Evolutionary conservation across 2,329 filamentous ascomycete species (phyloP).

Genomic region (Talaromyces amestolkiae): DNA sequence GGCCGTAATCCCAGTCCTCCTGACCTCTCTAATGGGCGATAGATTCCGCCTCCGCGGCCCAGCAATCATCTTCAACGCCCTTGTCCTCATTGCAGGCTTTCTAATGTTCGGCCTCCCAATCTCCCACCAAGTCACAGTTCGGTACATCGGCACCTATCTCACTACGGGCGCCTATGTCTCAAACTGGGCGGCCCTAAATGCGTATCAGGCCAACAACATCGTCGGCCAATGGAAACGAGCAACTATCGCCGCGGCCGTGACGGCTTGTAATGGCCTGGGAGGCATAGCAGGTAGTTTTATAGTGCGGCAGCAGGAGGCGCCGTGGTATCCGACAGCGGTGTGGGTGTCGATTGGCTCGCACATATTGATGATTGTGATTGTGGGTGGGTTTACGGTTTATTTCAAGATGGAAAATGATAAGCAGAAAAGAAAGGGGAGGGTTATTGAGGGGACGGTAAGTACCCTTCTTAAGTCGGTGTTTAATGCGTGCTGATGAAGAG

Average conservation of each 20-base stretch:
- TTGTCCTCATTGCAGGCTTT: constrained; percentile 62
- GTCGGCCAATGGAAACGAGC: constrained; percentile 64
- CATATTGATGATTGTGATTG: constrained; percentile 18
- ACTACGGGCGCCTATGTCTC: constrained; percentile 67
- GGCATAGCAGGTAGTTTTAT: constrained; percentile 67
- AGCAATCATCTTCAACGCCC: constrained; percentile 63
- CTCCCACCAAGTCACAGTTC: constrained; percentile 55
- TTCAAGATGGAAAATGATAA: constrained; percentile 12
- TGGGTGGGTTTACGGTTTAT: constrained; percentile 11
- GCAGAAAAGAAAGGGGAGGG: background rate
- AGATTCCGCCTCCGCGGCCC: constrained; percentile 59
- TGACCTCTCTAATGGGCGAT: constrained; percentile 64
- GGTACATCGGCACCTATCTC: constrained; percentile 64
- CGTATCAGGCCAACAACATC: constrained; percentile 63
- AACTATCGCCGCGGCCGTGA: constrained; percentile 59
- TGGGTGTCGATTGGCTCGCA: constrained; percentile 62
- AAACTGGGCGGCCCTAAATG: constrained; percentile 66
- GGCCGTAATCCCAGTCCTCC: constrained; percentile 60
- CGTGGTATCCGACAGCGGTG: constrained; percentile 62
- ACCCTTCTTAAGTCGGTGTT: background rate
- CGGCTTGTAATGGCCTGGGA: constrained; percentile 61
- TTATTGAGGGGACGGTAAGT: constrained; percentile 18
- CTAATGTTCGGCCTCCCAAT: constrained; percentile 61
- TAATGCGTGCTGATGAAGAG: background rate
- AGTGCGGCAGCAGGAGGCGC: constrained; percentile 60